Evolutionary conservation across 331 rosid species (phyloP), one percentile per base, ranked within the genome.

Genomic region (Cydonia oblonga): DNA sequence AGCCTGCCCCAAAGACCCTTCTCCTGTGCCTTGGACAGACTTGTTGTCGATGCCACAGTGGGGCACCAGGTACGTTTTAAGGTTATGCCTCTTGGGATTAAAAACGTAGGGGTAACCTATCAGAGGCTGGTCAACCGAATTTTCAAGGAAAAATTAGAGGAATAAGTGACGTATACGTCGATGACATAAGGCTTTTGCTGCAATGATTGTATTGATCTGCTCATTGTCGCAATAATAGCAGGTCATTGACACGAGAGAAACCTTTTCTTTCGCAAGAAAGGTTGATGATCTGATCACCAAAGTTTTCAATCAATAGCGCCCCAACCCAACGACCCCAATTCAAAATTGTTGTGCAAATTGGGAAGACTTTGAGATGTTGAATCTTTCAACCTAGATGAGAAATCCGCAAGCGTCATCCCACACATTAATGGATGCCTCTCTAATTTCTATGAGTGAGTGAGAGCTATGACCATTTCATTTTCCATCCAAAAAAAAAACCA

Each of bases 251-350:
- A 44, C 3, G 24, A 19, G 52, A 53, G 1, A 9, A 24, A 58
- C 32, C 32, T 5, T 23, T 7, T 29, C 73, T 61, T 28, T 33
- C 59, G 25, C 28, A 30, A 46, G 13, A 25, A 24, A 25, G 7
- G 30, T 25, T 66, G 11, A 15, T 33, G 11, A 33, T 33, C 23
- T 66, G 61, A 8, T 68, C 77, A 53, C 24, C 23, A 16, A 18
- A 26, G 19, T 33, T 30, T 28, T 66, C 29, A 76, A 74, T 32
- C 56, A 68, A 73, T 25, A 29, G 30, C 75, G 52, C 57, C 71
- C 68, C 1, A 67, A 75, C 81, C 64, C 78, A 84, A 69, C 73
- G 19, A 76, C 77, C 69, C 62, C 9, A 32, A 56, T 49, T 23
- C 68, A 44, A 38, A 64, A 64, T 32, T 74, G 58, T 8, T 12